Evolutionary conservation across 106 monocot genomes (phyloP).

Genomic region (Posidonia australis): DNA sequence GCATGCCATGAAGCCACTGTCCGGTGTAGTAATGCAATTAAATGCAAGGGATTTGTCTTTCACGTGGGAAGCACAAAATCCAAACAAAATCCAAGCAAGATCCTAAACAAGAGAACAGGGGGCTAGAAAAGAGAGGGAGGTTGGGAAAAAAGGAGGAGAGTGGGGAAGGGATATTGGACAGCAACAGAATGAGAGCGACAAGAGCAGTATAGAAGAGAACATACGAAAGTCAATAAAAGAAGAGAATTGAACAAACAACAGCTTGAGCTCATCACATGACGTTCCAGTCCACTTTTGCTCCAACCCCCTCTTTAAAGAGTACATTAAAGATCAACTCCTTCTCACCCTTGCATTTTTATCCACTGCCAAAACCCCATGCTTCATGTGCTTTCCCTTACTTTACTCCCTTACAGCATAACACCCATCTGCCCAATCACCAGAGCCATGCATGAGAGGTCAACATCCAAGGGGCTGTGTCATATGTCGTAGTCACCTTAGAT

Average conservation of each 20-base stretch:
- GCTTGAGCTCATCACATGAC: slow-evolving; percentile 16
- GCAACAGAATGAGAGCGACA: slow-evolving; percentile 40
- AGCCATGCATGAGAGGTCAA: slow-evolving; percentile 30
- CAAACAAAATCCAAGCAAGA: slow-evolving; percentile 54
- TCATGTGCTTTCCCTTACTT: slow-evolving; percentile 11
- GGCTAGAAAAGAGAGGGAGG: slow-evolving; percentile 27
- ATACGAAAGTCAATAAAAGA: slow-evolving; percentile 30
- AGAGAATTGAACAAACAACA: not conserved
- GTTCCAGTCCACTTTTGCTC: slow-evolving; percentile 19
- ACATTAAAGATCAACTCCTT: too few relatives aligned
- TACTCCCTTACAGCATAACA: not conserved
- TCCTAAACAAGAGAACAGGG: slow-evolving; percentile 32
- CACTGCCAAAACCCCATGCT: slow-evolving; percentile 6
- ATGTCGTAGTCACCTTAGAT: slow-evolving; percentile 27
- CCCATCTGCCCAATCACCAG: slow-evolving; percentile 5
- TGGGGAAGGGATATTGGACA: slow-evolving; percentile 14
- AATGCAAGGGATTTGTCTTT: slow-evolving; percentile 25
- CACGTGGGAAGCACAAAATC: slow-evolving; percentile 59
- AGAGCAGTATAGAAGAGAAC: slow-evolving; percentile 17
- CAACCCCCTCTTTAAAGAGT: not conserved
- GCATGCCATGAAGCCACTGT: slow-evolving; percentile 12
- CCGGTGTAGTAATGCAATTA: slow-evolving; percentile 22
- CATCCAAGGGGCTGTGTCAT: slow-evolving; percentile 30
- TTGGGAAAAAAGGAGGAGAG: not conserved
- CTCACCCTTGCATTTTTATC: not conserved